Base-by-base conservation (phyloP, 257 asterid species). In the Solanum medicagineum region DNA sequence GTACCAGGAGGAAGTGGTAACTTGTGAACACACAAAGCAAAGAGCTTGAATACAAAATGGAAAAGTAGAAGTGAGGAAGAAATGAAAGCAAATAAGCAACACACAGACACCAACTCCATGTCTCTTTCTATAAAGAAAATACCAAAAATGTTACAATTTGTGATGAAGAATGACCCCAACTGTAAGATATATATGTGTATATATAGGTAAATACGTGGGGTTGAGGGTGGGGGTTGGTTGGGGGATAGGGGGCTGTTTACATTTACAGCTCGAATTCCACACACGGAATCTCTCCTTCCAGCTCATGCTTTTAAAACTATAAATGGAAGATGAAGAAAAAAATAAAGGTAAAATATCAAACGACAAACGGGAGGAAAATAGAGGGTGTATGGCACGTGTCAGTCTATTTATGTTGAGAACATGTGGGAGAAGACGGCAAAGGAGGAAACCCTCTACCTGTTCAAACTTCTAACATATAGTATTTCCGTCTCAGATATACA, bases 1-100 rank as follows among this genome's bases (percentile, higher is more conserved):
- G 94, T 86, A 57, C 98, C 98, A n/a, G 98, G 98, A 12, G 98
- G 98, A 4, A 94, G 95, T 9, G 94, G 93, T 63, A 92, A 59
- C 80, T 89, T 91, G 14, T 47, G 83, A 19, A 79, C 85, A 15
- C 90, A 87, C 7, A 68, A 90, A 47, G 92, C 47, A 80, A 84
- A 47, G 83, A 83, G 81, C 12, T 87, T 93, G 79, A 89, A 80
- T 63, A 87, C 22, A 63, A 36, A 65, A 63, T 77, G 85, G 20
- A 89, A 60, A 68, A 88, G 56, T 49, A 62, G 55, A 26, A 57
- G 15, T 87, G 66, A 70, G 26, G 26, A 14, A 83, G 57, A 22
- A 84, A 79, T 81, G 88, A 84, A 75, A 85, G 85, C 8, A 84
- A 69, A 32, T 40, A 69, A 57, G 40, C 65, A 69, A 49, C 69